phyloP scores from a whole-genome alignment of 192 early-diverging fungal genomes.

The Coemansia sp. region DNA sequence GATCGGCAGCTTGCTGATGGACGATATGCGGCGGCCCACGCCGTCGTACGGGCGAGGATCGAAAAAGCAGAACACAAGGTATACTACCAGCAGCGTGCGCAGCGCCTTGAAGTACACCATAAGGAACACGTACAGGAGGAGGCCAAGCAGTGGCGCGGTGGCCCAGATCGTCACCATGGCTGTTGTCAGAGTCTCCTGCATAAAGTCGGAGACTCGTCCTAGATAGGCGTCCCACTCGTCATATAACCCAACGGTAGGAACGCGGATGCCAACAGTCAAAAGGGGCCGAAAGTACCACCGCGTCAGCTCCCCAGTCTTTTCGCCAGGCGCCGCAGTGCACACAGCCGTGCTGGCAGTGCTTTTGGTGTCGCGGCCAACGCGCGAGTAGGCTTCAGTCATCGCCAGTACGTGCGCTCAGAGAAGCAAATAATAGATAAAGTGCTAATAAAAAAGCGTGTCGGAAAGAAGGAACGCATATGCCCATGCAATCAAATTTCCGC shows the following conservation, averaged over 20 bases:
- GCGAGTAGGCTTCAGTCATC: background rate
- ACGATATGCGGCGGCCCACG: slow-evolving; percentile 58
- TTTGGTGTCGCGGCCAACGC: background rate
- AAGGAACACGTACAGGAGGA: slow-evolving; percentile 62
- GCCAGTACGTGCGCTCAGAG: background rate
- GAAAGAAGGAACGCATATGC: background rate
- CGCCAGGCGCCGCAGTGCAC: background rate
- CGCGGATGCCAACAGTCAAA: background rate
- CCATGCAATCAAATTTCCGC: too few species aligned
- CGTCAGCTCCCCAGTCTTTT: background rate
- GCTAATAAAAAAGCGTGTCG: background rate
- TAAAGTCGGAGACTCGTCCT: slow-evolving; percentile 12
- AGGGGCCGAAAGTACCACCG: background rate
- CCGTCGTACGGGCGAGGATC: slow-evolving; percentile 80
- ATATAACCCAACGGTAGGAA: slow-evolving; percentile 6
- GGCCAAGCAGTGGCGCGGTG: slow-evolving; percentile 30
- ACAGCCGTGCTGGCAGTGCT: background rate
- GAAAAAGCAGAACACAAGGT: slow-evolving; percentile 71
- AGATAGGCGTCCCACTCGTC: slow-evolving; percentile 23
- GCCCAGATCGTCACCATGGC: slow-evolving; percentile 43
- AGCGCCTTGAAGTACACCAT: slow-evolving; percentile 52
- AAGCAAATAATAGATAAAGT: background rate
- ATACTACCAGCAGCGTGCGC: slow-evolving; percentile 65
- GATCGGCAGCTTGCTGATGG: slow-evolving; percentile 50
- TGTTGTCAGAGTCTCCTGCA: slow-evolving; percentile 35